A percentile compares a stretch with the other conserved stretches of the same genome.
These are phyloP conservation scores for Didymellaceae sp. DNA, from an alignment of 2,329 filamentous ascomycete genomes.

Conservation along the genomic window DNA sequence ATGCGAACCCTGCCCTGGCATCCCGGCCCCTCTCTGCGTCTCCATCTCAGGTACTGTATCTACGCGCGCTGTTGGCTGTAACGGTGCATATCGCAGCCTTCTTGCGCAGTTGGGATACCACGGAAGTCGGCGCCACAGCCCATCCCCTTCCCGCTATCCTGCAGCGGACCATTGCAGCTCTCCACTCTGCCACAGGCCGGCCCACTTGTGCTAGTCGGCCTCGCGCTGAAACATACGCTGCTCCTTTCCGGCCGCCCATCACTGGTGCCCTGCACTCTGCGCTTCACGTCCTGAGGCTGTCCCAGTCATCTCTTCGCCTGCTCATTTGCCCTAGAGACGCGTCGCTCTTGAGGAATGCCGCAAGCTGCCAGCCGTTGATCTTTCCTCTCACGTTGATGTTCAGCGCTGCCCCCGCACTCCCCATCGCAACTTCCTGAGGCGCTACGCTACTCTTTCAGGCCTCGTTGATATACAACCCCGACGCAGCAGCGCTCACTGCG, in stretches of 20 bases:
- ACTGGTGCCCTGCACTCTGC: conserved; percentile 23
- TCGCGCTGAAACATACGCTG: conserved; percentile 30
- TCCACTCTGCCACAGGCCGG: not conserved
- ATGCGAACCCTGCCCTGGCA: conserved; percentile 21
- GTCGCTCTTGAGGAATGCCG: conserved; percentile 40
- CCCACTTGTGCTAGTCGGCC: conserved; percentile 12
- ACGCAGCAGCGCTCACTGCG: conserved; percentile 3
- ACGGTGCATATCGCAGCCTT: conserved; percentile 2
- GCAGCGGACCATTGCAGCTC: conserved; percentile 12
- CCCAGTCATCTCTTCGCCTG: conserved; percentile 11
- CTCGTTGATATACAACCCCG: not conserved
- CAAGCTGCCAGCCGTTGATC: conserved; percentile 20
- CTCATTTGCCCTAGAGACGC: conserved; percentile 19
- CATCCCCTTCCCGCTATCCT: conserved; percentile 11
- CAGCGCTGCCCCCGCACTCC: conserved; percentile 27
- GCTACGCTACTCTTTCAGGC: conserved; percentile 2
- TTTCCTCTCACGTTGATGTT: conserved; percentile 20
- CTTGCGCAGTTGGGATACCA: conserved; percentile 5
- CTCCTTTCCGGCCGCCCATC: conserved; percentile 29
- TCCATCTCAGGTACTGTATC: conserved; percentile 1
- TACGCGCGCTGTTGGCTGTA: conserved; percentile 8
- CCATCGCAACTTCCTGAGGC: conserved; percentile 21
- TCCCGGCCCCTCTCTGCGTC: conserved; percentile 9
- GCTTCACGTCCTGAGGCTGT: conserved; percentile 18
- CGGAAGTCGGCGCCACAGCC: conserved; percentile 10